Conservation (phyloP, 2,329 filamentous ascomycete genomes). For the Aspergillus sp. region DNA sequence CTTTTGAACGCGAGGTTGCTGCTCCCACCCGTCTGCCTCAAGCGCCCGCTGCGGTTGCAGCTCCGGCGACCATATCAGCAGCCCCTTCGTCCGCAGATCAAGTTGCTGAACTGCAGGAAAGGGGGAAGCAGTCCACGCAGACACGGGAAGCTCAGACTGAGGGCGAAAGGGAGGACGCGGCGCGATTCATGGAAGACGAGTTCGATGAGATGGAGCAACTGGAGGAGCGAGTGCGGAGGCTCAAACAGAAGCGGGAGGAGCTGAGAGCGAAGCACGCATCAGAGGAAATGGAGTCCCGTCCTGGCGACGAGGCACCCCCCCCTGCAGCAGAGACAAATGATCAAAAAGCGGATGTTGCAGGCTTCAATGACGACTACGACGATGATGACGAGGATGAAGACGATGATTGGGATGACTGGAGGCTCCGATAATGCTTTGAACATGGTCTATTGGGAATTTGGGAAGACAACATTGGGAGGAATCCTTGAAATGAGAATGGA, state of each 20-base stretch:
- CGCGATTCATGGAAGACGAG: conserved; percentile 63
- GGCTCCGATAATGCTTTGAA: conserved; percentile 23
- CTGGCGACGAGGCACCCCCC: conserved; percentile 16
- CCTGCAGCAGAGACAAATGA: conserved; percentile 18
- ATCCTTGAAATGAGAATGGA: conserved; percentile 16
- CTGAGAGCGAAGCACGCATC: conserved; percentile 41
- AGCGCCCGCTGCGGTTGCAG: conserved; percentile 22
- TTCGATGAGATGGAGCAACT: conserved; percentile 77
- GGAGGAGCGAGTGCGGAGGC: conserved; percentile 58
- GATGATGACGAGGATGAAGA: conserved; percentile 43
- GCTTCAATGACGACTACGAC: conserved; percentile 28
- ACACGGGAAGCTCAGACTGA: conserved; percentile 49
- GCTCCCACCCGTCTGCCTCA: conserved; percentile 30
- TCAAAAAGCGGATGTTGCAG: conserved; percentile 29
- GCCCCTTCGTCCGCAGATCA: conserved; percentile 60
- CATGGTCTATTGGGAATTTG: conserved; percentile 1
- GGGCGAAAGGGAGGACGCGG: conserved; percentile 68
- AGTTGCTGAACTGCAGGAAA: conserved; percentile 46
- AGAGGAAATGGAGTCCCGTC: conserved; percentile 17
- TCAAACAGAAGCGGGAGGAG: conserved; percentile 65
- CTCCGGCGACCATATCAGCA: conserved; percentile 57
- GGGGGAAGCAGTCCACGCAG: conserved; percentile 38
- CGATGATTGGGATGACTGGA: conserved; percentile 40
- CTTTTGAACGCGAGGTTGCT: conserved; percentile 76
- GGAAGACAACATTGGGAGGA: conserved; percentile 13